Evolutionary conservation across 108 stramenopile genomes (phyloP).

Genomic region (Parmales sp.): DNA sequence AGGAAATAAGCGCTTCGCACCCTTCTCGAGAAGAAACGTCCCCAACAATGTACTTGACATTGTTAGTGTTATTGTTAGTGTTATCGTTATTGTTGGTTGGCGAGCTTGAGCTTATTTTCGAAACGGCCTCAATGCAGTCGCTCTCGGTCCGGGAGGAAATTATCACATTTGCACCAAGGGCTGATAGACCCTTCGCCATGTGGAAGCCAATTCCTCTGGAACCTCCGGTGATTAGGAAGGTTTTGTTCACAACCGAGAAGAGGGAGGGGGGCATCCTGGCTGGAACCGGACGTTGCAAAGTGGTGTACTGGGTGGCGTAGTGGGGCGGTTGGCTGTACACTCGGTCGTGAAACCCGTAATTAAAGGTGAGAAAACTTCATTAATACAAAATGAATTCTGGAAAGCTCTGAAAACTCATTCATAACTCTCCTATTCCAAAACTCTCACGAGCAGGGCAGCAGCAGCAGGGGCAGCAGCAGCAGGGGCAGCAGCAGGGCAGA

Average conservation of each 20-base stretch:
- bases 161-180: constrained; percentile 69
- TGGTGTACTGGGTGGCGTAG: too few relatives aligned
- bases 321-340: too few relatives aligned
- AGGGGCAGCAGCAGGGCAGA: too few relatives aligned
- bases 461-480: too few relatives aligned
- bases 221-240: constrained; percentile 84
- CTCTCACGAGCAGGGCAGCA: too few relatives aligned
- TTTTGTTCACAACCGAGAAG: constrained; percentile 55
- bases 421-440: too few relatives aligned
- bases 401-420: too few relatives aligned
- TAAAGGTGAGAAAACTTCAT: too few relatives aligned
- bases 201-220: constrained; percentile 77
- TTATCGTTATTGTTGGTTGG: neutral
- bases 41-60: constrained; percentile 48
- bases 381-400: too few relatives aligned
- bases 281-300: too few relatives aligned
- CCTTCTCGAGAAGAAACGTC: constrained; percentile 71
- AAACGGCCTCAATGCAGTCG: constrained; percentile 55
- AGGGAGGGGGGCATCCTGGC: constrained; percentile 31
- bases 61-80: too few relatives aligned
- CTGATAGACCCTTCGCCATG: constrained; percentile 69
- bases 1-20: constrained; percentile 50
- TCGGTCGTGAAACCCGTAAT: too few relatives aligned
- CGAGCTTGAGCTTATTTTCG: constrained; percentile 18
- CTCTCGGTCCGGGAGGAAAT: constrained; percentile 66